Evolutionary conservation across 352 stramenopile genomes (phyloP).

Genomic region (Phytophthora europaea): DNA sequence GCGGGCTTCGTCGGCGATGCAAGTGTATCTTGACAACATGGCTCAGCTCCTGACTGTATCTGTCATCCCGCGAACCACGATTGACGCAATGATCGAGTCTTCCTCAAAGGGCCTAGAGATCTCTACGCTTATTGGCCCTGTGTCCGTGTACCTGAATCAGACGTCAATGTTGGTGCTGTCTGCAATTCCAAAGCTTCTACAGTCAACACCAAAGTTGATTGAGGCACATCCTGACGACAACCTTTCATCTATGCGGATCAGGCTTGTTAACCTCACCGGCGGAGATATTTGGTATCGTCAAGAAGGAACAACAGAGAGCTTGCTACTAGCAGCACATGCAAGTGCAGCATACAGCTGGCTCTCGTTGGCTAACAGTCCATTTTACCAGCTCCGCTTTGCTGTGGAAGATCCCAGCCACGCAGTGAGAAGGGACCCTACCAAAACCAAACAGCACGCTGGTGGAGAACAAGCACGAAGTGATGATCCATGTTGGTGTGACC

Average conservation of each 20-base stretch:
- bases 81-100: slow-evolving; percentile 55
- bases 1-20: slow-evolving; percentile 51
- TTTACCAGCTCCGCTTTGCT: slow-evolving; percentile 69
- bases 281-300: slow-evolving; percentile 73
- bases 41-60: slow-evolving; percentile 76
- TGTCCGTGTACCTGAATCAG: slow-evolving; percentile 74
- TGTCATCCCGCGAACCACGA: slow-evolving; percentile 60
- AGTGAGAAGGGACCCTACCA: background rate
- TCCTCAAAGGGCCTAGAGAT: slow-evolving; percentile 45
- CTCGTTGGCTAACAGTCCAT: slow-evolving; percentile 52
- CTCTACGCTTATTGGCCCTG: slow-evolving; percentile 60
- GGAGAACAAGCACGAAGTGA: slow-evolving; percentile 11
- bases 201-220: background rate
- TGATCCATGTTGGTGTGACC: slow-evolving; percentile 64
- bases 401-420: slow-evolving; percentile 37
- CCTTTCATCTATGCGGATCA: slow-evolving; percentile 71
- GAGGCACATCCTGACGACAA: slow-evolving; percentile 28
- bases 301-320: slow-evolving; percentile 65
- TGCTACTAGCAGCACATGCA: slow-evolving; percentile 43
- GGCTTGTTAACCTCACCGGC: slow-evolving; percentile 56
- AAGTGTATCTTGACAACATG: slow-evolving; percentile 81
- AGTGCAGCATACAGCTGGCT: slow-evolving; percentile 78
- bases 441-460: slow-evolving; percentile 1
- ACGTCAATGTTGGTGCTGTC: slow-evolving; percentile 75
- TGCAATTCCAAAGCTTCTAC: slow-evolving; percentile 61